Percentiles rank a stretch among this genome's conserved stretches.
Conservation (phyloP, 768 basidiomycete species). For the Russula sp. region DNA sequence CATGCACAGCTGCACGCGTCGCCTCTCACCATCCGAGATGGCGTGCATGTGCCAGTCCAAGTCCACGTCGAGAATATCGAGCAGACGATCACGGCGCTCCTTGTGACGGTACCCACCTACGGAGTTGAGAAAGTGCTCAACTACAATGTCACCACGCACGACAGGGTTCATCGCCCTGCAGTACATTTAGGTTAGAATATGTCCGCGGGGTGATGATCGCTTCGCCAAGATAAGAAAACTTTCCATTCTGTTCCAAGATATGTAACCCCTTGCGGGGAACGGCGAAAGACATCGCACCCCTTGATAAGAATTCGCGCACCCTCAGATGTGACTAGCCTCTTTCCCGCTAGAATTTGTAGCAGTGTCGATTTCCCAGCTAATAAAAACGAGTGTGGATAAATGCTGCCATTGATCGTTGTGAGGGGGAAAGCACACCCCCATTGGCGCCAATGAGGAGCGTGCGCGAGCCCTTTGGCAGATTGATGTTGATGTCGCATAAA, state of each 20-base stretch:
- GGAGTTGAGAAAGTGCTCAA: conserved; percentile 92
- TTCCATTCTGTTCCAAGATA: conserved; percentile 94
- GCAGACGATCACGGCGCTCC: conserved; percentile 72
- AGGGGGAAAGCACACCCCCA: conserved; percentile 53
- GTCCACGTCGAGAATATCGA: conserved; percentile 92
- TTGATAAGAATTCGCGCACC: conserved; percentile 61
- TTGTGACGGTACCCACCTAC: conserved; percentile 95
- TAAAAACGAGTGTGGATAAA: background rate
- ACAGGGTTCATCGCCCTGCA: conserved; percentile 94
- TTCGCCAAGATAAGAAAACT: conserved; percentile 23
- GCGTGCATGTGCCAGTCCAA: conserved; percentile 94
- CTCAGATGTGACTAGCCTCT: conserved; percentile 54
- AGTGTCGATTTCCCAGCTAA: conserved; percentile 93
- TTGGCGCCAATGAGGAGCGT: conserved; percentile 90
- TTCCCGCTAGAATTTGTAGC: conserved; percentile 89
- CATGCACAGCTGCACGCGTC: conserved; percentile 89
- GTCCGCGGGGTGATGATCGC: background rate
- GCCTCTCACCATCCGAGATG: conserved; percentile 94
- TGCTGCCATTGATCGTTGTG: background rate
- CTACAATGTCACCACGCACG: conserved; percentile 85
- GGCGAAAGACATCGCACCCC: conserved; percentile 81
- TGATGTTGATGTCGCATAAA: conserved; percentile 56
- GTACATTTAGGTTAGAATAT: conserved; percentile 1
- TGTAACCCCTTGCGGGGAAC: conserved; percentile 73
- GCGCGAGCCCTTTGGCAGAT: conserved; percentile 66